These are phyloP conservation scores for Biscutella laevigata DNA, from an alignment of 441 rosid genomes.

Conservation along the genomic window DNA sequence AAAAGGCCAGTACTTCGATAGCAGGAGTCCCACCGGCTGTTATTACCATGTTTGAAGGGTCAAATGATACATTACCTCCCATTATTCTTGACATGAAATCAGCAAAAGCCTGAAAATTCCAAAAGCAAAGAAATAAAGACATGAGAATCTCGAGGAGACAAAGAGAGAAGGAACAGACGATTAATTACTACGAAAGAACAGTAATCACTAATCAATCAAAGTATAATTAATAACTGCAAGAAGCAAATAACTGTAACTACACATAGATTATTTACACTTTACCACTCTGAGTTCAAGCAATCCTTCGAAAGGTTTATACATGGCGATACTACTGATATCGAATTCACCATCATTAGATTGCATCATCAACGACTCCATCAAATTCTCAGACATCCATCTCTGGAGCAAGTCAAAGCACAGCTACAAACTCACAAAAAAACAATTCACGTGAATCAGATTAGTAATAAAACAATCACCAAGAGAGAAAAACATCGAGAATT, in stretches of 20 bases:
- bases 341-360: slow-evolving; percentile 37
- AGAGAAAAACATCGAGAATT: neutral
- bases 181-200: neutral
- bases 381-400: slow-evolving; percentile 64
- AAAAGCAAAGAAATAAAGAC: neutral
- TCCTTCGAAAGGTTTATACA: slow-evolving; percentile 65
- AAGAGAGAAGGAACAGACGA: neutral
- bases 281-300: slow-evolving; percentile 66
- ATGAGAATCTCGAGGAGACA: neutral
- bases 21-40: slow-evolving; percentile 79
- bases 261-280: neutral
- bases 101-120: slow-evolving; percentile 57
- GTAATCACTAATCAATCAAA: no score
- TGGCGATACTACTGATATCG: slow-evolving; percentile 54
- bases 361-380: slow-evolving; percentile 36
- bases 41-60: slow-evolving; percentile 58
- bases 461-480: neutral
- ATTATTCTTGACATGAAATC: slow-evolving; percentile 62
- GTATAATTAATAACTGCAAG: no score
- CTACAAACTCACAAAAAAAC: slow-evolving; percentile 27
- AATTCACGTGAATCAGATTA: neutral
- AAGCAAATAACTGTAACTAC: no score
- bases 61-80: slow-evolving; percentile 43
- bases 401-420: slow-evolving; percentile 71
- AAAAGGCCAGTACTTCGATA: slow-evolving; percentile 68